Evolutionary conservation across 495 filamentous ascomycete species (phyloP).

Genomic region (Trichoderma erinaceum): DNA sequence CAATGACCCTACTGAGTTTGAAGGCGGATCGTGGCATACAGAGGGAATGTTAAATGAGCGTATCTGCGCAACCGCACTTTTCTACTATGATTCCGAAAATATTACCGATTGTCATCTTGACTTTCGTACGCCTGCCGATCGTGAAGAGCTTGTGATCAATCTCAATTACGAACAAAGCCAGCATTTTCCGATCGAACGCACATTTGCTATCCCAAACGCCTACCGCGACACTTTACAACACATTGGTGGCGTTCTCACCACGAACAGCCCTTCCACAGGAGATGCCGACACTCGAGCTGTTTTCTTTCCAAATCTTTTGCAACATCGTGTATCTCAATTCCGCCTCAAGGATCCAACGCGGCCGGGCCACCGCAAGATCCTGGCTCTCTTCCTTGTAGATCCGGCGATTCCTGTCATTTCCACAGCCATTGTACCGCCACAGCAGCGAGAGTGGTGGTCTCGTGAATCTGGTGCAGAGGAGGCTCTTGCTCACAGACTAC

Average conservation of each 20-base stretch:
- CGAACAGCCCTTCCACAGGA: conserved; percentile 1
- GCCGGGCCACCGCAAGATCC: conserved; percentile 51
- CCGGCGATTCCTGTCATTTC: conserved; percentile 33
- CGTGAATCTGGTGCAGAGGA: conserved; percentile 19
- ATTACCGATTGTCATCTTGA: conserved; percentile 48
- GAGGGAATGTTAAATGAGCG: conserved; percentile 52
- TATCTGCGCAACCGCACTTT: conserved; percentile 54
- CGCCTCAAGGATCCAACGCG: conserved; percentile 38
- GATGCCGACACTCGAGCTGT: conserved; percentile 29
- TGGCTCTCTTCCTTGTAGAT: conserved; percentile 54
- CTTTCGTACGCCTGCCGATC: conserved; percentile 38
- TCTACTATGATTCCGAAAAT: conserved; percentile 58
- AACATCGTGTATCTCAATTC: conserved; percentile 49
- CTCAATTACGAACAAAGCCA: conserved; percentile 23
- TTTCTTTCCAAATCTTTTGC: conserved; percentile 38
- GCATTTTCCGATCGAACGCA: conserved; percentile 19
- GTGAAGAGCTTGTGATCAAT: conserved; percentile 14
- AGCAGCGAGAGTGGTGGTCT: conserved; percentile 39
- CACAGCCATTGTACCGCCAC: conserved; percentile 53
- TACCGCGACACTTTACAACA: conserved; percentile 24
- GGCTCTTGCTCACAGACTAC: conserved; percentile 13
- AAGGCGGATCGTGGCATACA: conserved; percentile 38
- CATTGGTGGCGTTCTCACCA: conserved; percentile 31
- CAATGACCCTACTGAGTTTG: conserved; percentile 17
- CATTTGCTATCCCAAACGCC: conserved; percentile 22